Conservation (phyloP, 2,329 filamentous ascomycete genomes). For the Plenodomus lindquistii region DNA sequence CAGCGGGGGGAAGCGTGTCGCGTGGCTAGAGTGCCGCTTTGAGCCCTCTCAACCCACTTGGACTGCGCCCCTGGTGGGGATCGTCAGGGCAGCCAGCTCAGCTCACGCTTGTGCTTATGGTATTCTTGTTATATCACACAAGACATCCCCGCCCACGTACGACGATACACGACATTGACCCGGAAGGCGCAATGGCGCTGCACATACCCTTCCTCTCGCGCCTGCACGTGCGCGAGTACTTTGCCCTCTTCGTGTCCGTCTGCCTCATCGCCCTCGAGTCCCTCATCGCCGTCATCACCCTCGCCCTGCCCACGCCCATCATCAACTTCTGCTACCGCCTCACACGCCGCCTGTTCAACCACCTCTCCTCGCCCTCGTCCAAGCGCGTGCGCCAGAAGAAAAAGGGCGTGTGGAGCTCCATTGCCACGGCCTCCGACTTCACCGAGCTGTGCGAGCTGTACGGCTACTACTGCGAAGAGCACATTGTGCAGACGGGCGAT, state of each 20-base stretch:
- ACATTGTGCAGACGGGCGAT: constrained; percentile 91
- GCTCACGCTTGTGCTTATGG: too few species aligned
- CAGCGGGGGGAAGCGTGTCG: neutral
- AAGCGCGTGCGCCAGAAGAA: constrained; percentile 70
- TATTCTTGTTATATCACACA: neutral
- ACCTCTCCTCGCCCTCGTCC: constrained; percentile 70
- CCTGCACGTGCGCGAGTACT: constrained; percentile 72
- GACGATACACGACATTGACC: neutral
- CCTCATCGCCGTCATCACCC: constrained; percentile 80
- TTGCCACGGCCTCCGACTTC: constrained; percentile 89
- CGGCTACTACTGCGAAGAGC: constrained; percentile 93
- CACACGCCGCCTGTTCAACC: constrained; percentile 82
- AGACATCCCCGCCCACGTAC: neutral
- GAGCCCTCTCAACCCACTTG: neutral
- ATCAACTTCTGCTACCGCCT: constrained; percentile 81
- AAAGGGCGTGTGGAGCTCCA: constrained; percentile 73
- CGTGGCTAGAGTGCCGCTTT: neutral
- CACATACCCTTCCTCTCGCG: constrained; percentile 67
- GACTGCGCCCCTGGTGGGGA: neutral
- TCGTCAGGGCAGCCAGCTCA: neutral
- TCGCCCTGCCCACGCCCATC: constrained; percentile 81
- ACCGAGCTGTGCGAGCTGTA: constrained; percentile 89
- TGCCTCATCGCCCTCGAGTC: constrained; percentile 80
- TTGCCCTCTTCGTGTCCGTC: constrained; percentile 83
- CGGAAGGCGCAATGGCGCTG: constrained; percentile 46